These are phyloP conservation scores for Flaveria linearis DNA, from an alignment of 129 eudicot species.

Conservation along the genomic window DNA sequence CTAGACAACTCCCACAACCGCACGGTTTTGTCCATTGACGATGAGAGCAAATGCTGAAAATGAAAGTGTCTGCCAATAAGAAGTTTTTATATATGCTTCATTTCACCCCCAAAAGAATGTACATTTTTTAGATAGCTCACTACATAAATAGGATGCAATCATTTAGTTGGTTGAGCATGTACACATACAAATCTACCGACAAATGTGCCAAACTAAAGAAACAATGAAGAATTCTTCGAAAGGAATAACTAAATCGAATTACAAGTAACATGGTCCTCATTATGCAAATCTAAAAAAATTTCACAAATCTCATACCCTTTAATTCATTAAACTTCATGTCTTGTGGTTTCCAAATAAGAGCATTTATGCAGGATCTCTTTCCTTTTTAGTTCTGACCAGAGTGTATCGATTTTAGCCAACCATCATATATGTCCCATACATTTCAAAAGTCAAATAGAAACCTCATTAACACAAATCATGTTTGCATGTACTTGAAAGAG, in stretches of 20 bases:
- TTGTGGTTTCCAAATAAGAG: background rate
- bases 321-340: background rate
- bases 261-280: background rate
- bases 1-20: slow-evolving; percentile 91
- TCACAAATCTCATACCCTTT: background rate
- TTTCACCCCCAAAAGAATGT: slow-evolving; percentile 1
- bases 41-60: slow-evolving; percentile 90
- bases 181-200: background rate
- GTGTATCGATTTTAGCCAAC: slow-evolving; percentile 5
- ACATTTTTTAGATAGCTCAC: background rate
- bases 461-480: background rate
- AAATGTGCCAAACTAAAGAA: slow-evolving; percentile 3
- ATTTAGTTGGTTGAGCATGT: slow-evolving; percentile 1
- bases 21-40: slow-evolving; percentile 99
- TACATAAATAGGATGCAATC: slow-evolving; percentile 15
- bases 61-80: slow-evolving; percentile 20
- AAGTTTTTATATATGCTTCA: slow-evolving; percentile 22
- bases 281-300: background rate
- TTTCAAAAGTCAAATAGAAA: slow-evolving; percentile 5
- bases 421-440: background rate
- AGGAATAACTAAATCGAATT: background rate
- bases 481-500: background rate
- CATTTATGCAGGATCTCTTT: background rate
- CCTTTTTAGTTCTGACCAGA: background rate
- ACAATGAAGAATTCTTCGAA: background rate